Conservation (phyloP, 345 rosid species). For the Bretschneidera sinensis region DNA sequence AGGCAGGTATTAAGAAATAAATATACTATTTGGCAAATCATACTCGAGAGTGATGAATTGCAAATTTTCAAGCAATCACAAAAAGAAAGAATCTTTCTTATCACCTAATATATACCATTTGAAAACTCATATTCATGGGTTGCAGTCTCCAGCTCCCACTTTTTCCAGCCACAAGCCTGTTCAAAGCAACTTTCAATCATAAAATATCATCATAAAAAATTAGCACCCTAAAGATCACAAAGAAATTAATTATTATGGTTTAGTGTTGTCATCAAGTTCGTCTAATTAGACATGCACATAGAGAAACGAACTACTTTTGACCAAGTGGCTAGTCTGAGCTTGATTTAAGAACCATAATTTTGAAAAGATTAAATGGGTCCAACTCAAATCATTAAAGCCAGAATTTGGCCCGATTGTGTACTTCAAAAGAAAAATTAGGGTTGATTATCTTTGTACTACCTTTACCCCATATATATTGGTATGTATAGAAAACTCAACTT, state of each 20-base stretch:
- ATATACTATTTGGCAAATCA: neutral
- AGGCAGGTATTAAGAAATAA: conserved; percentile 3
- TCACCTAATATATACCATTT: conserved; percentile 41
- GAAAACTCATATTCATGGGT: conserved; percentile 78
- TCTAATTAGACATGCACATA: neutral
- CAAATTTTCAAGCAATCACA: conserved; percentile 9
- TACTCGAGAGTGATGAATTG: conserved; percentile 5
- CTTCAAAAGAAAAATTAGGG: too few species aligned
- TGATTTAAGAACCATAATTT: too few species aligned
- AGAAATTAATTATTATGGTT: neutral
- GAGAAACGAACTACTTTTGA: neutral
- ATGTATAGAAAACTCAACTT: too few species aligned
- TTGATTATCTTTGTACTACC: neutral
- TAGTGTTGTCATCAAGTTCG: neutral
- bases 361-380: too few species aligned
- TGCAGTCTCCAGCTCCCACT: conserved; percentile 80
- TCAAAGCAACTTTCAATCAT: conserved; percentile 10
- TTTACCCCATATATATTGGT: too few species aligned
- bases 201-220: neutral
- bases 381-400: too few species aligned
- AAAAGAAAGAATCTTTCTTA: conserved; percentile 11
- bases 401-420: too few species aligned
- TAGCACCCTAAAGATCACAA: neutral
- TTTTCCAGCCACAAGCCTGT: conserved; percentile 93
- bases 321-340: neutral